Base-by-base conservation (phyloP, 257 asterid species). In the Ophiorrhiza pumila region DNA sequence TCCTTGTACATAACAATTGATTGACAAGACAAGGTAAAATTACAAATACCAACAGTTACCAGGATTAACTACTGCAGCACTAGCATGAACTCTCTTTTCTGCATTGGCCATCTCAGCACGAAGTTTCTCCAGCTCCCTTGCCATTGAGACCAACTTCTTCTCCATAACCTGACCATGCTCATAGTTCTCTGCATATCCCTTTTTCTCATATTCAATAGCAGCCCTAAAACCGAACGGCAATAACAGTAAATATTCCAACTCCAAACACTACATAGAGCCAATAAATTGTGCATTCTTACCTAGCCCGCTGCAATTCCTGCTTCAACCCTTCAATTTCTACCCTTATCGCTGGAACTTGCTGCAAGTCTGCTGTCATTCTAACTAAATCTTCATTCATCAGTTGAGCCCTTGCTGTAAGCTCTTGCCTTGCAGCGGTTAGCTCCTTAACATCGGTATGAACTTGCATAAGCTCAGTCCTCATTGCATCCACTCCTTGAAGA, bases 21-120 rank as follows among this genome's bases (percentile, higher is more conserved):
- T 46, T 31, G 50, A 58, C 32, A 35, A 71, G 27, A 15, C 52
- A 60, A 12, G 62, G 27, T 39, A 66, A 49, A 75, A 66, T 14
- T 27, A 67, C 27, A 39, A n/a, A 50, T 52, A 69, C 39, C 68
- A 41, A 42, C 62, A 47, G 42, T 31, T 84, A 93, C 98, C 98
- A 68, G 79, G 90, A 87, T 91, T 89, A 49, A 80, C 94, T 75
- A 74, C 81, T 25, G 87, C 81, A 52, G 87, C 86, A 68, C 86
- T 86, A 72, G 91, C 85, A 65, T 76, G 87, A 41, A 91, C 91
- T 84, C 96, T 88, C 74, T 93, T 93, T 76, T 94, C 96, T 49
- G 92, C 96, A 83, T 84, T 90, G 69, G 96, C 92, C 90, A 91
- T 81, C 89, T 91, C 97, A 17, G 97, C 97, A 74, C 97, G 89